Evolutionary conservation across 176 grass and related monocot species (phyloP).

Genomic region (Chrysopogon serrulatus): DNA sequence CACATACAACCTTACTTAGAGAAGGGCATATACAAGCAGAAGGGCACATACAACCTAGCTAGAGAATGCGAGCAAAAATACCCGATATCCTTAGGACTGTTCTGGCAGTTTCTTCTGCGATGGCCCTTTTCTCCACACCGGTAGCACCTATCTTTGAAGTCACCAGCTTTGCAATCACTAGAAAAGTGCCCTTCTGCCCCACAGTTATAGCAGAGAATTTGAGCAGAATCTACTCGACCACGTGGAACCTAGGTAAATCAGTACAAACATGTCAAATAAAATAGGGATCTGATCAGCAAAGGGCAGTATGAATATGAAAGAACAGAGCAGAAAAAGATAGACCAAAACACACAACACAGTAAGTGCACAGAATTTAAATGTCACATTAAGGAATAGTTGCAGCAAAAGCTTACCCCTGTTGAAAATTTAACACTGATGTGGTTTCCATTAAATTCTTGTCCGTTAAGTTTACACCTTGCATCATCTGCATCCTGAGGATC

Average conservation of each 20-base stretch:
- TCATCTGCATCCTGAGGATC: slow-evolving; percentile 73
- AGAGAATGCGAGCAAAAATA: slow-evolving; percentile 19
- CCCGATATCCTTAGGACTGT: slow-evolving; percentile 56
- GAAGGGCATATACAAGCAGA: too few species aligned
- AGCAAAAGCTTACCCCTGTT: slow-evolving; percentile 50
- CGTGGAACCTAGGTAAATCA: slow-evolving; percentile 35
- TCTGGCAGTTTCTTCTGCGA: slow-evolving; percentile 63
- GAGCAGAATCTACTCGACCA: slow-evolving; percentile 54
- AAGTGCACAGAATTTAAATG: slow-evolving; percentile 1
- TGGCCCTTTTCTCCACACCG: slow-evolving; percentile 73
- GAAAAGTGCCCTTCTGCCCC: slow-evolving; percentile 74
- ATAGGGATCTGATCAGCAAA: neutral
- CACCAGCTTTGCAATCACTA: slow-evolving; percentile 63
- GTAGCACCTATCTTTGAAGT: slow-evolving; percentile 73
- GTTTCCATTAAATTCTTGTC: slow-evolving; percentile 59
- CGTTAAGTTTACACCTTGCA: slow-evolving; percentile 64
- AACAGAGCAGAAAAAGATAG: neutral
- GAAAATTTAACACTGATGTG: slow-evolving; percentile 66
- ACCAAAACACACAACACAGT: neutral
- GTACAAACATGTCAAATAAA: neutral
- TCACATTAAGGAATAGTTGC: neutral
- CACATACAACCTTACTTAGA: too few species aligned
- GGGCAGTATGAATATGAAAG: neutral
- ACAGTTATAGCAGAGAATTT: slow-evolving; percentile 67
- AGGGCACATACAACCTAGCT: neutral